These are phyloP conservation scores for Hypoxylon sp. DNA, from an alignment of 2,329 filamentous ascomycete species.

Conservation along the genomic window DNA sequence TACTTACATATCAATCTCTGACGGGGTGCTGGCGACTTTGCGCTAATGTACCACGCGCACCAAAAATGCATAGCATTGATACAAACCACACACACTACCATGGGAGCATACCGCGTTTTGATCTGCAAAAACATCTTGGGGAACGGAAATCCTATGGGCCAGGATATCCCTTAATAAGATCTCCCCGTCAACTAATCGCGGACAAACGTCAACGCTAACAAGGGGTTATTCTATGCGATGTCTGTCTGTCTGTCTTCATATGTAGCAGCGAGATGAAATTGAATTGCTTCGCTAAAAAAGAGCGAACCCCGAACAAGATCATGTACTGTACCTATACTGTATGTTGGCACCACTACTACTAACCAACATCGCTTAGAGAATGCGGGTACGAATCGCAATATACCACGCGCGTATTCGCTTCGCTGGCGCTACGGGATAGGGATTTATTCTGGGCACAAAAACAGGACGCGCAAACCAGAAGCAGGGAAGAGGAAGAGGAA, in stretches of 20 bases:
- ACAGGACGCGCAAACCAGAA: no score
- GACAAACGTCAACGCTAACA: conserved; percentile 14
- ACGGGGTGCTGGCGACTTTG: conserved; percentile 19
- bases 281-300: no score
- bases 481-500: no score
- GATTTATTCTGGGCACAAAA: conserved; percentile 9
- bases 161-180: conserved; percentile 35
- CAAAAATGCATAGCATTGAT: conserved; percentile 13
- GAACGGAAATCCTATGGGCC: conserved; percentile 33
- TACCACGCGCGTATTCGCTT: conserved; percentile 16
- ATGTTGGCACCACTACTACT: conserved; percentile 11
- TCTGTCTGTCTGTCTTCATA: no score
- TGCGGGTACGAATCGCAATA: neutral
- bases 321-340: no score
- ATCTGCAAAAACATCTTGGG: conserved; percentile 32
- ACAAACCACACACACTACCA: conserved; percentile 17
- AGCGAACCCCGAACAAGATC: no score
- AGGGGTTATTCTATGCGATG: conserved; percentile 5
- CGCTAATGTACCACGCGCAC: conserved; percentile 21
- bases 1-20: conserved; percentile 17
- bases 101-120: conserved; percentile 30
- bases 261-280: no score
- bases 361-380: conserved; percentile 5
- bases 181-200: conserved; percentile 3
- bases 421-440: conserved; percentile 14